phyloP scores from a whole-genome alignment of 1,284 basidiomycete species.

The Tetrapyrgos nigripes region DNA sequence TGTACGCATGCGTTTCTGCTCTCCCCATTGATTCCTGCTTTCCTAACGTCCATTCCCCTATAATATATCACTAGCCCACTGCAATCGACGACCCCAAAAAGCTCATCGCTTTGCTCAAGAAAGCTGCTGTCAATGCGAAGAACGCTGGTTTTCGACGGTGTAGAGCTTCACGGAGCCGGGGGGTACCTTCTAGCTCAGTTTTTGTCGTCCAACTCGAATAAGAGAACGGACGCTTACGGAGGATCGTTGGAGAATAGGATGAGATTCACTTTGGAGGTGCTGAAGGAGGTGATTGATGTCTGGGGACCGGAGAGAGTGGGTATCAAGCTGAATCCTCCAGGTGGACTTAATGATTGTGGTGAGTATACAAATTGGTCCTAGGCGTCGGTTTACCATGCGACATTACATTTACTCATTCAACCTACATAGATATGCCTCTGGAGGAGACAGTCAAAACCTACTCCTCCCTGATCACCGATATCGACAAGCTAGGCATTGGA shows the following conservation, averaged over 20 bases:
- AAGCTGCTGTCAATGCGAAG: slow-evolving; percentile 61
- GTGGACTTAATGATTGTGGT: slow-evolving; percentile 55
- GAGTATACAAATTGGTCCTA: slow-evolving; percentile 43
- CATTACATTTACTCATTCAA: not conserved
- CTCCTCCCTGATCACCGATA: slow-evolving; percentile 26
- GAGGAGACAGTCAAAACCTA: slow-evolving; percentile 33
- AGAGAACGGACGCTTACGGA: slow-evolving; percentile 67
- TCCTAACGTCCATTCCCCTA: slow-evolving; percentile 40
- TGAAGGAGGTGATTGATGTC: slow-evolving; percentile 53
- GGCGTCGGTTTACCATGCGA: slow-evolving; percentile 30
- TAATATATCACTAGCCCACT: slow-evolving; percentile 43
- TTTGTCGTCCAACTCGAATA: slow-evolving; percentile 56
- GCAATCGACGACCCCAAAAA: slow-evolving; percentile 46
- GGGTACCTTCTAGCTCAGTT: slow-evolving; percentile 60
- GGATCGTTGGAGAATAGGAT: slow-evolving; percentile 61
- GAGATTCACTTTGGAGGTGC: slow-evolving; percentile 58
- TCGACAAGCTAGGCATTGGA: slow-evolving; percentile 24
- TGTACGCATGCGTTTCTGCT: slow-evolving; percentile 20
- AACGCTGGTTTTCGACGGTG: slow-evolving; percentile 71
- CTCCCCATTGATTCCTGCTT: slow-evolving; percentile 22
- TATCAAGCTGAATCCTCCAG: slow-evolving; percentile 57
- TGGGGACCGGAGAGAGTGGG: slow-evolving; percentile 58
- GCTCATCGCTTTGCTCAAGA: slow-evolving; percentile 50
- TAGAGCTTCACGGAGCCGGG: slow-evolving; percentile 58
- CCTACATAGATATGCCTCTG: slow-evolving; percentile 44